Evolutionary conservation across 768 basidiomycete species (phyloP).

Genomic region (Dacryopinax primogenitus): DNA sequence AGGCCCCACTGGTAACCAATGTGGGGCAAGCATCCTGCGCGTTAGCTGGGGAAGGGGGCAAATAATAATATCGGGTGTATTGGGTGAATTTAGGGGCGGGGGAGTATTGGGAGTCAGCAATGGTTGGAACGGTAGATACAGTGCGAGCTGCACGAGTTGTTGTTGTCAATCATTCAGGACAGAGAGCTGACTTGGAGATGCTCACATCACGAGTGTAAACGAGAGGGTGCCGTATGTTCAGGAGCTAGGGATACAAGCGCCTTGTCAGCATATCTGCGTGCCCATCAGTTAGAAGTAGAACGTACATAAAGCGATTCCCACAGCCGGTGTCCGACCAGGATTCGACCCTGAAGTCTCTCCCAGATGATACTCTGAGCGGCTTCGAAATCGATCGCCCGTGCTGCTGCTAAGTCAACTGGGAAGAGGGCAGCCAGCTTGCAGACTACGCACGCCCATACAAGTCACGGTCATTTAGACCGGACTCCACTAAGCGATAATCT

Average conservation of each 20-base stretch:
- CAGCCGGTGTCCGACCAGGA: not conserved
- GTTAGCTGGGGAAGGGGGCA: not conserved
- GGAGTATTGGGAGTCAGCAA: not conserved
- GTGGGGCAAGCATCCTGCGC: not conserved
- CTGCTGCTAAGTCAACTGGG: not conserved
- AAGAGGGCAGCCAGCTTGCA: not conserved
- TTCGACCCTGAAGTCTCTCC: not conserved
- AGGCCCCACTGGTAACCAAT: not conserved
- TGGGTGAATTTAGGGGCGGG: not conserved
- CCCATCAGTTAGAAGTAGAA: too few relatives aligned
- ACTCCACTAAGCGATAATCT: not conserved
- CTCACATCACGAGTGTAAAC: not conserved
- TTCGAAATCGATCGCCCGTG: not conserved
- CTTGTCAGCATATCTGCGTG: too few relatives aligned
- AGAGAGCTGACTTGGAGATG: too few relatives aligned
- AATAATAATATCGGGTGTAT: not conserved
- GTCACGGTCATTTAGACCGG: not conserved
- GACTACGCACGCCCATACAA: not conserved
- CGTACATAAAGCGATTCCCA: constrained; percentile 1
- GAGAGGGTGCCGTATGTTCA: not conserved
- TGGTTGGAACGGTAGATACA: not conserved
- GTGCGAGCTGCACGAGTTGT: not conserved
- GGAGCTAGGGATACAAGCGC: too few relatives aligned
- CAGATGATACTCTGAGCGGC: not conserved
- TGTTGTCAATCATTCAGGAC: not conserved